Base-by-base conservation (phyloP, 1,284 basidiomycete species). In the Sparassis latifolia region DNA sequence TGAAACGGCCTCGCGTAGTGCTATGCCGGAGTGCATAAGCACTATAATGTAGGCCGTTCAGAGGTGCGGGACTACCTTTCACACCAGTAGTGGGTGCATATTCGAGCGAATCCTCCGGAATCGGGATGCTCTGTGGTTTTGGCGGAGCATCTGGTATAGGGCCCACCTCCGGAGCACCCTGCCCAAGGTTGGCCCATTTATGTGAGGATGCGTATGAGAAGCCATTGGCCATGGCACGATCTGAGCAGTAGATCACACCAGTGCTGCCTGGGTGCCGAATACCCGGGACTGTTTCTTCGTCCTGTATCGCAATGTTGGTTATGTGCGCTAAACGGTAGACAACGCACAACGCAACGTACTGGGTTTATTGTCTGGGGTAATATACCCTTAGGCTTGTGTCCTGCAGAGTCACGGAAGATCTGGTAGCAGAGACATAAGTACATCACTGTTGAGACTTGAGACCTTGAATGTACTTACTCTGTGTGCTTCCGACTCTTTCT, bases 41-140 rank as follows among this genome's bases (percentile, higher is more conserved):
- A 20, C 20, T 20, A 20, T 20, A 20, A 20, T 20, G 20, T 20
- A 20, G 20, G 20, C 20, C 20, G 20, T 20, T 20, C 35, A 37
- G 35, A 37, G 12, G 6, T 37, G 7, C 35, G 12, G 6, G 54
- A 65, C 20, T 58, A 86, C 86, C 80, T 75, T 88, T 92, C 44
- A 94, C 85, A 47, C 94, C 94, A 1, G 92, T 91, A 2, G 93
- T 96, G 0, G 95, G 93, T 1, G 91, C 94, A 62, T 97, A 97
- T 69, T 96, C 92, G 61, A 94, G 76, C 39, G 90, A 86, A 64
- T 91, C 89, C 28, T 80, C 63, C 30, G 84, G 82, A 45, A 87
- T 63, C 33, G 76, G 68, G 51, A 96, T 77, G 45, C 73, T 72
- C 3, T 76, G 75, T 1, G 86, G 86, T 38, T 91, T 82, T 28